A percentile compares a stretch with the other conserved stretches of the same genome.
phyloP scores from a whole-genome alignment of 495 filamentous ascomycete genomes.

The Aspergillus mulundensis region DNA sequence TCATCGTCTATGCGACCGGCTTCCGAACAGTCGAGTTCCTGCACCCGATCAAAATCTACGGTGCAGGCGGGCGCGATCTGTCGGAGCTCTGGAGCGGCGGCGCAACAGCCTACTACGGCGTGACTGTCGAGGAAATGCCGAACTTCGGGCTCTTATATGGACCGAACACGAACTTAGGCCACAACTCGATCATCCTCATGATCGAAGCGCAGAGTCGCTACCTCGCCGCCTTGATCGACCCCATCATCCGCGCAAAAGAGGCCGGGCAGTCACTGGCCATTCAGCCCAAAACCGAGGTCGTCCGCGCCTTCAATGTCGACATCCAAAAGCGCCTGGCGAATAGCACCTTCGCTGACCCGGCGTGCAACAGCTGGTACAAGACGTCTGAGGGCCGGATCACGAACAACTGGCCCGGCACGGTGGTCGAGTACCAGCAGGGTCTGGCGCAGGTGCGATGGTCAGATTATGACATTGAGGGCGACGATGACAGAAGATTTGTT shows the following conservation, averaged over 20 bases:
- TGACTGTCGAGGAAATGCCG: slow-evolving; percentile 45
- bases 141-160: slow-evolving; percentile 58
- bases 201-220: slow-evolving; percentile 56
- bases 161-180: slow-evolving; percentile 51
- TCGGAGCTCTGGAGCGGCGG: slow-evolving; percentile 46
- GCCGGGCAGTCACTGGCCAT: slow-evolving; percentile 36
- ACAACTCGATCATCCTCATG: slow-evolving; percentile 57
- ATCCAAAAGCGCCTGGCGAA: slow-evolving; percentile 40
- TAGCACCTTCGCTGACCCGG: slow-evolving; percentile 49
- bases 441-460: slow-evolving; percentile 42
- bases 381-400: slow-evolving; percentile 49
- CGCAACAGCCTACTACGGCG: slow-evolving; percentile 44
- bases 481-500: slow-evolving; percentile 23
- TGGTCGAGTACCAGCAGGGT: slow-evolving; percentile 46
- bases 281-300: slow-evolving; percentile 27
- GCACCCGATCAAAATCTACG: slow-evolving; percentile 49
- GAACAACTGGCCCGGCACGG: slow-evolving; percentile 53
- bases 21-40: slow-evolving; percentile 55
- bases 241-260: slow-evolving; percentile 34
- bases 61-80: slow-evolving; percentile 35
- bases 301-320: slow-evolving; percentile 42
- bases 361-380: slow-evolving; percentile 56
- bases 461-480: slow-evolving; percentile 43
- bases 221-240: slow-evolving; percentile 41
- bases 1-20: slow-evolving; percentile 52